Evolutionary conservation across 1,139 yeast genomes (phyloP).

Genomic region (Kodamaea anthophila): DNA sequence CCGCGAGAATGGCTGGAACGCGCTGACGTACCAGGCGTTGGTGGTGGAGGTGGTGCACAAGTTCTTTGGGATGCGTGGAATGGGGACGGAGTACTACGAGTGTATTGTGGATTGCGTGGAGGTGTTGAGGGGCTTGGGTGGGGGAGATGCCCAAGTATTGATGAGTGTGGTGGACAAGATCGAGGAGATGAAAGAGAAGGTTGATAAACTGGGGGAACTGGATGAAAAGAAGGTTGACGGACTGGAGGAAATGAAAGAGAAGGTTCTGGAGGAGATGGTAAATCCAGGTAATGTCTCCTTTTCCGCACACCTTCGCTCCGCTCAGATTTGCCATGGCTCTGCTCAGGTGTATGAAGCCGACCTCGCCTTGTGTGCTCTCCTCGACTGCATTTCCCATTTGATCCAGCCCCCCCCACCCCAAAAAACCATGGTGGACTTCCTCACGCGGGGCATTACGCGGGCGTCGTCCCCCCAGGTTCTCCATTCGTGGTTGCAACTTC

Average conservation of each 20-base stretch:
- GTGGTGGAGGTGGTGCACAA: conserved; percentile 41
- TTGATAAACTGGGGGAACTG: no score
- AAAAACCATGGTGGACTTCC: conserved; percentile 29
- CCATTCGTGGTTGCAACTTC: conserved; percentile 43
- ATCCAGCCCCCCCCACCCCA: conserved; percentile 16
- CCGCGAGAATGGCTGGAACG: conserved; percentile 41
- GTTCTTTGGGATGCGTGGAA: conserved; percentile 25
- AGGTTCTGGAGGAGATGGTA: not conserved
- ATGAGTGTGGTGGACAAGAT: conserved; percentile 2
- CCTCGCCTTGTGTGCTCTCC: conserved; percentile 25
- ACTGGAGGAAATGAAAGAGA: not conserved
- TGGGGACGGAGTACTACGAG: not conserved
- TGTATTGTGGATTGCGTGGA: conserved; percentile 1
- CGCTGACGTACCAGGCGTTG: conserved; percentile 59
- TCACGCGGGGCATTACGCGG: conserved; percentile 33
- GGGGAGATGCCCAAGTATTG: not conserved
- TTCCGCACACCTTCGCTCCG: conserved; percentile 5
- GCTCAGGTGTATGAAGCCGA: no score
- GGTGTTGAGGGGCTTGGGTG: conserved; percentile 1
- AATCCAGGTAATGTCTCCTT: not conserved
- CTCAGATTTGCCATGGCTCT: conserved; percentile 14
- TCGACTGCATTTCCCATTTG: conserved; percentile 16
- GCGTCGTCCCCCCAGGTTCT: conserved; percentile 34
- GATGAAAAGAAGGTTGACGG: not conserved
- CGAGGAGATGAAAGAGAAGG: not conserved